A percentile compares a stretch with the other conserved stretches of the same genome.
Evolutionary conservation across 306 rosid genomes (phyloP).

Genomic region (Castanea mollissima): DNA sequence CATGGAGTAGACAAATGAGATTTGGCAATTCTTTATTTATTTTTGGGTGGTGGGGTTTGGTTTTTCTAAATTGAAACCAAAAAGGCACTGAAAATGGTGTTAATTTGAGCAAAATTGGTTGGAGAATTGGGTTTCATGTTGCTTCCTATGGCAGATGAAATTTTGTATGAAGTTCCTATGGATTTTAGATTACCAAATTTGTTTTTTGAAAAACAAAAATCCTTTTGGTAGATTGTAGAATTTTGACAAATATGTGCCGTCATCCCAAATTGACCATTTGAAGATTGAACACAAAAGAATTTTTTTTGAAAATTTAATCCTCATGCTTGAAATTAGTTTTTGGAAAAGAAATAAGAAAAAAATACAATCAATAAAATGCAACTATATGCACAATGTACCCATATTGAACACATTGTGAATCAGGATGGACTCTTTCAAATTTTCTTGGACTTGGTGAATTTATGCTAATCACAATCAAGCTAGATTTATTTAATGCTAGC

Average conservation of each 20-base stretch:
- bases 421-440: background rate
- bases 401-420: background rate
- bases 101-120: conserved; percentile 9
- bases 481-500: background rate
- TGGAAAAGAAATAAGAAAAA: background rate
- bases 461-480: background rate
- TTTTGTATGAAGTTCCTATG: background rate
- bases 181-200: background rate
- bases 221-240: background rate
- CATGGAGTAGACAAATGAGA: background rate
- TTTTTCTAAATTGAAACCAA: background rate
- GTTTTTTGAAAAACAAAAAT: background rate
- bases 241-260: background rate
- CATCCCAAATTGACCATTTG: background rate
- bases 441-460: background rate
- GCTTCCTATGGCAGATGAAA: background rate
- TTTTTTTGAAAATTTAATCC: background rate
- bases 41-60: background rate
- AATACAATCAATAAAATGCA: background rate
- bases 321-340: background rate
- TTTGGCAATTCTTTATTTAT: background rate
- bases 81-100: conserved; percentile 1
- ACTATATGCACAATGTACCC: background rate
- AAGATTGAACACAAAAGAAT: background rate
- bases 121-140: background rate